These are phyloP conservation scores for Vitis hybrid DNA, from an alignment of 177 flowering plant species.

Conservation along the genomic window DNA sequence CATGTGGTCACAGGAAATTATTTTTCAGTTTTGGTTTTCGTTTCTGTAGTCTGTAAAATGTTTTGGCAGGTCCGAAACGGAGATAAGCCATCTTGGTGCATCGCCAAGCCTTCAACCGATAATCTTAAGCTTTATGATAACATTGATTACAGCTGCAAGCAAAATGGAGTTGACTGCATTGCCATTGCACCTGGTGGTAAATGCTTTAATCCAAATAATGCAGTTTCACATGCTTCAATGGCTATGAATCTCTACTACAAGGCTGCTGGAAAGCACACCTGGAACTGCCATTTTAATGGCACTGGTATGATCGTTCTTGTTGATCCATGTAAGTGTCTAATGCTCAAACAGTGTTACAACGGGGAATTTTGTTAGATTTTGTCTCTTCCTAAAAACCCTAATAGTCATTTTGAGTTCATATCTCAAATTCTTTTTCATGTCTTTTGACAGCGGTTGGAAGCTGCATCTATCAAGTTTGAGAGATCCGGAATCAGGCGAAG, in stretches of 20 bases:
- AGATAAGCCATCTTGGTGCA: conserved; percentile 12
- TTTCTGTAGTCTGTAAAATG: background rate
- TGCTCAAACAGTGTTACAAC: background rate
- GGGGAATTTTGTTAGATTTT: background rate
- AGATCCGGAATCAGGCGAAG: too few relatives aligned
- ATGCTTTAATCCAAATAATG: conserved; percentile 15
- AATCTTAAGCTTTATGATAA: background rate
- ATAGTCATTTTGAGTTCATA: background rate
- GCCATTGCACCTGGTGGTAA: conserved; percentile 19
- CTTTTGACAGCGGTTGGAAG: conserved; percentile 6
- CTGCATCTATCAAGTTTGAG: background rate
- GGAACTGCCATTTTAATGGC: conserved; percentile 20
- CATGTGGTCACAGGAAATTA: too few relatives aligned
- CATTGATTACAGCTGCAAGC: conserved; percentile 13
- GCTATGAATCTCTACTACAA: conserved; percentile 24
- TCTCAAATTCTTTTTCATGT: background rate
- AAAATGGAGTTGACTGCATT: conserved; percentile 13
- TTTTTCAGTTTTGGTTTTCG: too few relatives aligned
- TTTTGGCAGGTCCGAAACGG: background rate
- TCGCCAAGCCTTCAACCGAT: conserved; percentile 9
- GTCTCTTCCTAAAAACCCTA: background rate
- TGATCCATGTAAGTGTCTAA: conserved; percentile 16
- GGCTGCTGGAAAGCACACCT: conserved; percentile 11
- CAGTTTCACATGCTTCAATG: conserved; percentile 9
- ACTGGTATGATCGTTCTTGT: conserved; percentile 12